Percentiles rank a stretch among this genome's conserved stretches.
phyloP scores from a whole-genome alignment of 768 basidiomycete genomes.

The Boletus bicolor region DNA sequence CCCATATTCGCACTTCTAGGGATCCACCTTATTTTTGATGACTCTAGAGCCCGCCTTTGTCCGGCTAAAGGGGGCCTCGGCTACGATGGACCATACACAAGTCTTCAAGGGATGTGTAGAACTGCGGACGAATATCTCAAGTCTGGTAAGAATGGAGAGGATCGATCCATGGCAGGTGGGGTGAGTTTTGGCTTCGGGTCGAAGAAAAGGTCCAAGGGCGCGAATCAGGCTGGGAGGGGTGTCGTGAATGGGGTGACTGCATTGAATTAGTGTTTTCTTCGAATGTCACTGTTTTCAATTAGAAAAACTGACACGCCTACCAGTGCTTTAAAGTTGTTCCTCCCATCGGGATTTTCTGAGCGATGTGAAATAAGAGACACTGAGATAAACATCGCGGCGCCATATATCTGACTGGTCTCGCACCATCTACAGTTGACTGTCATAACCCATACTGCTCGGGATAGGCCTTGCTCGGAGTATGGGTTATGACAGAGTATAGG shows the following conservation, averaged over 20 bases:
- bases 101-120: constrained; percentile 54
- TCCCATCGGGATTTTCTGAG: not conserved
- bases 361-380: not conserved
- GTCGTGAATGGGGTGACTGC: constrained; percentile 20
- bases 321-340: not conserved
- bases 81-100: constrained; percentile 57
- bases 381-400: not conserved
- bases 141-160: constrained; percentile 36
- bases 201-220: constrained; percentile 30
- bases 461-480: too few relatives aligned
- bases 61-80: constrained; percentile 61
- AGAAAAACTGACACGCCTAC: not conserved
- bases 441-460: too few relatives aligned
- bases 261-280: constrained; percentile 16
- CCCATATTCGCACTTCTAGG: constrained; percentile 51
- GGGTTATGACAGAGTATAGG: too few relatives aligned
- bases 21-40: constrained; percentile 60
- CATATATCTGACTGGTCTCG: not conserved
- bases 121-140: constrained; percentile 47
- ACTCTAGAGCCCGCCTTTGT: constrained; percentile 56
- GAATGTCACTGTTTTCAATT: not conserved
- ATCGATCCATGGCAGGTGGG: constrained; percentile 43
- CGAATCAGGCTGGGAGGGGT: constrained; percentile 28
- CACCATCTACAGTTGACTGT: too few relatives aligned
- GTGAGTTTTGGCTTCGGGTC: constrained; percentile 40